Evolutionary conservation across 352 stramenopile species (phyloP).

Genomic region (Globisporangium apiculatum): DNA sequence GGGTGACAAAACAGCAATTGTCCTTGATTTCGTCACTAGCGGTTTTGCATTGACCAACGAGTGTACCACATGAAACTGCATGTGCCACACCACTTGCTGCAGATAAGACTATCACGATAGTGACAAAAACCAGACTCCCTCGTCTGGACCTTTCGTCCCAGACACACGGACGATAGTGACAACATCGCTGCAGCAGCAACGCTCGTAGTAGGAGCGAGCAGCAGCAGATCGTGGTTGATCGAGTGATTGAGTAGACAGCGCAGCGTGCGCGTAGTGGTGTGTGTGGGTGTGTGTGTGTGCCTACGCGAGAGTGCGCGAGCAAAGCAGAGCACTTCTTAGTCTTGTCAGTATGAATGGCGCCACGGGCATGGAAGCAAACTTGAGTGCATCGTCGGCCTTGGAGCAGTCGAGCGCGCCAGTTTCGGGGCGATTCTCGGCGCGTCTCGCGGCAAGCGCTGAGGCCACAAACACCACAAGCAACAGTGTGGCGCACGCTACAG

Average conservation of each 20-base stretch:
- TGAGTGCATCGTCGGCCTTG: background rate
- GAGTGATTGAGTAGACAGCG: background rate
- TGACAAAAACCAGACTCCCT: background rate
- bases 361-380: too few species aligned
- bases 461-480: background rate
- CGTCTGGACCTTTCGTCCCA: background rate
- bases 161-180: background rate
- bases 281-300: background rate
- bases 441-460: background rate
- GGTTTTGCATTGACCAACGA: background rate
- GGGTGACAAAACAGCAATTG: too few species aligned
- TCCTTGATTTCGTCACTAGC: background rate
- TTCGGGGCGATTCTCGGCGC: background rate
- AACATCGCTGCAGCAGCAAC: background rate
- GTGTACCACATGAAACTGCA: too few species aligned
- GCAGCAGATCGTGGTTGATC: background rate
- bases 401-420: conserved; percentile 3
- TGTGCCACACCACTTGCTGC: background rate
- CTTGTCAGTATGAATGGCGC: too few species aligned
- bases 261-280: too few species aligned
- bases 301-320: conserved; percentile 14
- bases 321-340: too few species aligned
- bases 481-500: background rate
- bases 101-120: background rate
- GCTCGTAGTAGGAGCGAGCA: background rate